Base-by-base conservation (phyloP, 177 flowering plant genomes). In the Vitis hybrid region DNA sequence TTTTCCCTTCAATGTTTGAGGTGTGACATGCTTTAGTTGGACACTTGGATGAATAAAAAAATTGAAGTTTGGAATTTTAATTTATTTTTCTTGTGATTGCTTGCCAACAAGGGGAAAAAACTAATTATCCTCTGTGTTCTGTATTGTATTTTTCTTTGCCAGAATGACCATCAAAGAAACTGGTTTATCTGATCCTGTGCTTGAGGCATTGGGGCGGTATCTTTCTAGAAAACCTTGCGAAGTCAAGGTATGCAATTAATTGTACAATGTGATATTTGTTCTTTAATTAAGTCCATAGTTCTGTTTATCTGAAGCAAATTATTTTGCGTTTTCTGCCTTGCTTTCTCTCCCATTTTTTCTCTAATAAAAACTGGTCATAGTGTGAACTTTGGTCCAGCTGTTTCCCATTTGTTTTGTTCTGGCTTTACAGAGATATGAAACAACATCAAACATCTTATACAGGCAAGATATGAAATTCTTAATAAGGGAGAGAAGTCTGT, bases 381-480 rank as follows among this genome's bases (percentile, higher is more conserved):
- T 79, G 81, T 76, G 80, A 85, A 84, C 88, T 84, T 79, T 83
- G 84, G 86, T 89, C 88, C 89, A 83, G 92, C 91, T 59, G 83
- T 82, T 88, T 84, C 90, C 93, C 90, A 89, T 82, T 91, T 80
- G 77, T 85, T 86, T 86, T 85, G 50, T 89, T 87, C 93, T 88
- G 84, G 86, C 86, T 86, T 88, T 85, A 92, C 94, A 88, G 85
- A 93, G 86, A 87, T 86, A 84, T 92, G 94, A 95, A 91, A 84
- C 90, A 88, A 86, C 86, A 68, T 87, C 87, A 76, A 94, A 92
- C 90, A 85, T 96, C 93, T 91, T 93, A 84, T 91, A 87, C 99
- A 96, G 99, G 99, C 87, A 83, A 91, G 98, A 89, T 88, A 85
- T 65, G 97, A 93, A 73, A 67, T 67, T 72, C 87, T 91, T 77